Evolutionary conservation across 352 stramenopile species (phyloP).

Genomic region (Pythium dissotocum): DNA sequence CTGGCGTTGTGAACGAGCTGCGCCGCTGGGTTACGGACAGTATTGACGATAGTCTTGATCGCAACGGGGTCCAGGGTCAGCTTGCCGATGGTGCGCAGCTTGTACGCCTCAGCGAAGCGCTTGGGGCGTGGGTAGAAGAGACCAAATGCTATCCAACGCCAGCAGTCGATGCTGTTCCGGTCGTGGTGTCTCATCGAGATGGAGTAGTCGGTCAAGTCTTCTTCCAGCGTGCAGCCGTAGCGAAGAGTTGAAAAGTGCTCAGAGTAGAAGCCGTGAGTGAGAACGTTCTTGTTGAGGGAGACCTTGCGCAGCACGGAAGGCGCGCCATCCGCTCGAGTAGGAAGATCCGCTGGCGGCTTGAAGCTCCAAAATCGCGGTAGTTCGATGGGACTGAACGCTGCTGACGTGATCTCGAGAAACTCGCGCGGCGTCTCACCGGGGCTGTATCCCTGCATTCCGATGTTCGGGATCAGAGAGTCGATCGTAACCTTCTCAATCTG

Average conservation of each 20-base stretch:
- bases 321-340: not conserved
- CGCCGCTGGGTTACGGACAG: slow-evolving; percentile 7
- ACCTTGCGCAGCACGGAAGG: not conserved
- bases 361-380: not conserved
- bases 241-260: slow-evolving; percentile 14
- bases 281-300: slow-evolving; percentile 8
- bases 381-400: not conserved
- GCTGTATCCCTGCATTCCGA: not conserved
- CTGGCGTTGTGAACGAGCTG: slow-evolving; percentile 12
- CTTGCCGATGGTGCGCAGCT: slow-evolving; percentile 7
- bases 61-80: not conserved
- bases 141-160: slow-evolving; percentile 23
- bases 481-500: slow-evolving; percentile 4
- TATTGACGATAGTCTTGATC: not conserved
- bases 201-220: not conserved
- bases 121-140: slow-evolving; percentile 26
- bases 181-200: not conserved
- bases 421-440: not conserved
- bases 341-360: not conserved
- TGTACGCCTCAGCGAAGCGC: slow-evolving; percentile 7
- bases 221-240: slow-evolving; percentile 9
- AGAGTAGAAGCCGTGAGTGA: not conserved
- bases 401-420: slow-evolving; percentile 2
- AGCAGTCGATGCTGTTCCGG: not conserved
- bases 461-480: not conserved